Conservation (phyloP, 2,329 filamentous ascomycete species). For the Penicillium sp. region DNA sequence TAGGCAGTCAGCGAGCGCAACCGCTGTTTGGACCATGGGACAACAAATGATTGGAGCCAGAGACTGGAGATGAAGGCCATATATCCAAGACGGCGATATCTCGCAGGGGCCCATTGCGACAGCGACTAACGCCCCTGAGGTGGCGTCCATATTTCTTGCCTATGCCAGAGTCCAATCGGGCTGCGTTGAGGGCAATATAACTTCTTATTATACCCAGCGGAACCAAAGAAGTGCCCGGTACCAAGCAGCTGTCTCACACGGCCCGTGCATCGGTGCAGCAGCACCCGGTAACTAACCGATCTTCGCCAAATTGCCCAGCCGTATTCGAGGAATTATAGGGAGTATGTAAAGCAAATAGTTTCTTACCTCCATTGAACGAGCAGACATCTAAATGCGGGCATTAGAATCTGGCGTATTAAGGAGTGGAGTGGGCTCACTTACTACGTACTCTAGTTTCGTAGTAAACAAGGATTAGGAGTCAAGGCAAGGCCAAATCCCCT, state of each 20-base stretch:
- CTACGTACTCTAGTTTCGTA: conserved; percentile 1
- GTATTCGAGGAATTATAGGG: neutral
- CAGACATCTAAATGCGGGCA: neutral
- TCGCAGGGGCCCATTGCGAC: neutral
- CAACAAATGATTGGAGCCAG: neutral
- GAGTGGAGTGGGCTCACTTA: neutral
- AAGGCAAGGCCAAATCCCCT: neutral
- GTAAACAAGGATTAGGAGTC: neutral
- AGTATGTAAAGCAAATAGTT: neutral
- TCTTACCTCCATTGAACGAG: conserved; percentile 14
- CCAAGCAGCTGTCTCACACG: conserved; percentile 19
- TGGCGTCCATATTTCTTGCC: neutral
- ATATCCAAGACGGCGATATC: neutral
- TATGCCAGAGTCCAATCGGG: neutral
- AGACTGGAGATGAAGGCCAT: conserved; percentile 3
- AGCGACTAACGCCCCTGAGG: neutral
- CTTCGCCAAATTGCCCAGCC: conserved; percentile 6
- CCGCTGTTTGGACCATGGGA: neutral
- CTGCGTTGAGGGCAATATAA: conserved; percentile 4
- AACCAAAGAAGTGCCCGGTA: conserved; percentile 8
- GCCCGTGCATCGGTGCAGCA: conserved; percentile 12
- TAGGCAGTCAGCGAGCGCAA: conserved; percentile 7
- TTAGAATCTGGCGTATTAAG: neutral
- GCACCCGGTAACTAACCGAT: conserved; percentile 8
- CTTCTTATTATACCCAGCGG: conserved; percentile 3